phyloP scores from a whole-genome alignment of 2,329 filamentous ascomycete species.

The Calonectria pteridis region DNA sequence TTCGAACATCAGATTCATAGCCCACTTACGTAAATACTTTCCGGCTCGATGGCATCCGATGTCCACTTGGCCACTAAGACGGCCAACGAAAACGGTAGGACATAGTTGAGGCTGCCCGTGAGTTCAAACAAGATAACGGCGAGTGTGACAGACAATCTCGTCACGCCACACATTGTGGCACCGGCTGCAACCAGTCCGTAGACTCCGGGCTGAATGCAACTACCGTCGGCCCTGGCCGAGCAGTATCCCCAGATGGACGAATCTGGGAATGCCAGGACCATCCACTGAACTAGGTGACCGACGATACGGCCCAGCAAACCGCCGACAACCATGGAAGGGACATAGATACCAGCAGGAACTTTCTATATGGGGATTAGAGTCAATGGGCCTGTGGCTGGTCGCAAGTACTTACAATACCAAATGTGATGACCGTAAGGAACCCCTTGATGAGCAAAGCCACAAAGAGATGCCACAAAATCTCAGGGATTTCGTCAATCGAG shows the following conservation, averaged over 20 bases:
- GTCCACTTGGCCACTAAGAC: constrained; percentile 99
- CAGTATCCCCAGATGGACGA: constrained; percentile 83
- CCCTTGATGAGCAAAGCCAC: constrained; percentile 91
- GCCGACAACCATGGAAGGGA: constrained; percentile 98
- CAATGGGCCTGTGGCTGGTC: background rate
- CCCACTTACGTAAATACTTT: constrained; percentile 85
- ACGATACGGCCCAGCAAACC: constrained; percentile 90
- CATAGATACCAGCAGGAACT: constrained; percentile 95
- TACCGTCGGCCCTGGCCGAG: constrained; percentile 76
- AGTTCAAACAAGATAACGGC: constrained; percentile 97
- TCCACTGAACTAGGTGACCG: constrained; percentile 86
- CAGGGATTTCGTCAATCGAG: constrained; percentile 80
- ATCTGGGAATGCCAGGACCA: constrained; percentile 79
- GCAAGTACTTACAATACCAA: constrained; percentile 77
- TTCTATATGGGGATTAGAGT: constrained; percentile 65
- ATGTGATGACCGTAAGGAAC: constrained; percentile 88
- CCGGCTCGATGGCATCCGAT: constrained; percentile 91
- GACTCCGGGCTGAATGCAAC: constrained; percentile 95
- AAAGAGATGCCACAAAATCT: constrained; percentile 77
- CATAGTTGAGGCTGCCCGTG: constrained; percentile 94
- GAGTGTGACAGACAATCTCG: constrained; percentile 90
- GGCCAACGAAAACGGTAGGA: constrained; percentile 91
- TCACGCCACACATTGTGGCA: constrained; percentile 98
- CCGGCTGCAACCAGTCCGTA: constrained; percentile 96
- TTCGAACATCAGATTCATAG: no score